Evolutionary conservation across 768 basidiomycete species (phyloP).

Genomic region (Termitomyces sp.): DNA sequence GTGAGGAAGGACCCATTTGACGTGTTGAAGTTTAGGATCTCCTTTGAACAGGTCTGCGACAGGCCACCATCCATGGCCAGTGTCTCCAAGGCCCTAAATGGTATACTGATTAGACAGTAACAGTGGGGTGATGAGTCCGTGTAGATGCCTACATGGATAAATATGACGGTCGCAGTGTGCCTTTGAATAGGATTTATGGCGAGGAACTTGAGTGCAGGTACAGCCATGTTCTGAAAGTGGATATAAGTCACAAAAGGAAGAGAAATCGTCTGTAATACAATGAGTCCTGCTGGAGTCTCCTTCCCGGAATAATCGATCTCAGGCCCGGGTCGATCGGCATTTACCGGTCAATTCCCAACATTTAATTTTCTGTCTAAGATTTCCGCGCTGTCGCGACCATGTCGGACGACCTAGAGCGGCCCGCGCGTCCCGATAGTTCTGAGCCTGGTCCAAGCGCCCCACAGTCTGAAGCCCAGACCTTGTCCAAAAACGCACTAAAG

Average conservation of each 20-base stretch:
- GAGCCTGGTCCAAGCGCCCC: slow-evolving; percentile 5
- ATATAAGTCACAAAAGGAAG: slow-evolving; percentile 12
- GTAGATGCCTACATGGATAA: slow-evolving; percentile 66
- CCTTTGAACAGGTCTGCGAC: slow-evolving; percentile 62
- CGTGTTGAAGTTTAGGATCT: slow-evolving; percentile 53
- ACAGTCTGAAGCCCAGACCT: slow-evolving; percentile 20
- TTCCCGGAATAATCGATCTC: slow-evolving; percentile 34
- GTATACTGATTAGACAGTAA: not conserved
- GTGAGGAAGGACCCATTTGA: slow-evolving; percentile 90
- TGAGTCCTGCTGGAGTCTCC: slow-evolving; percentile 14
- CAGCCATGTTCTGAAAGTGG: slow-evolving; percentile 24
- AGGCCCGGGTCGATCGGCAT: slow-evolving; percentile 36
- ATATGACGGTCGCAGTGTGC: slow-evolving; percentile 86
- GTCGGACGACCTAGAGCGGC: slow-evolving; percentile 8
- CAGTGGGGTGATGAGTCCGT: not conserved
- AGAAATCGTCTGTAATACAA: slow-evolving; percentile 17
- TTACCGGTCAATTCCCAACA: slow-evolving; percentile 26
- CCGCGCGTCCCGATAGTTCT: slow-evolving; percentile 2
- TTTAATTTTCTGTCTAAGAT: not conserved
- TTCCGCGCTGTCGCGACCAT: slow-evolving; percentile 3
- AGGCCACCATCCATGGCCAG: slow-evolving; percentile 71
- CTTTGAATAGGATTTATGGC: slow-evolving; percentile 47
- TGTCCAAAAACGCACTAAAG: slow-evolving; percentile 79
- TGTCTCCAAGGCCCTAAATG: slow-evolving; percentile 67
- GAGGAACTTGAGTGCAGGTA: slow-evolving; percentile 39